phyloP scores from a whole-genome alignment of 345 rosid species.

The Moricandia moricandioides region DNA sequence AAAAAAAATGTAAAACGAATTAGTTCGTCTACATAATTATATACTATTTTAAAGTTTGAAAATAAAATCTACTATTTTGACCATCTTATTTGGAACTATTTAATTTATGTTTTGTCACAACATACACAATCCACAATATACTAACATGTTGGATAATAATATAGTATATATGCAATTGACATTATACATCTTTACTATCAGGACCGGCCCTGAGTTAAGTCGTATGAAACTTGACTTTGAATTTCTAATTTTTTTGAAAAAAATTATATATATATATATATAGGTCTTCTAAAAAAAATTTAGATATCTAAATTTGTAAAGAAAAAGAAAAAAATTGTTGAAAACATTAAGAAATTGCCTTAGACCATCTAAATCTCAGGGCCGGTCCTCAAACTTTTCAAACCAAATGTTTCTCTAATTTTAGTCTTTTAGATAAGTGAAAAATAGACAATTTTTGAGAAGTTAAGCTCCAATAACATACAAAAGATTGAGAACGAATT shows the following conservation, averaged over 20 bases:
- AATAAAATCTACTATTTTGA: not conserved
- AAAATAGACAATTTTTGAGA: not conserved
- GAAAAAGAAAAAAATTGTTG: too few species aligned
- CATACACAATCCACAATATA: not conserved
- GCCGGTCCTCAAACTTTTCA: too few species aligned
- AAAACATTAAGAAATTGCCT: too few species aligned
- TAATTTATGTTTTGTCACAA: not conserved
- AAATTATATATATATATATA: too few species aligned
- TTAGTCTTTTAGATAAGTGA: not conserved
- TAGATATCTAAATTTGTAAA: too few species aligned
- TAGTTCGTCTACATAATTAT: not conserved
- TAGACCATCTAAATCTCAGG: too few species aligned
- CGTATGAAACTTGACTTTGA: too few species aligned
- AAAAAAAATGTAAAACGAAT: slow-evolving; percentile 5
- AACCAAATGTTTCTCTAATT: not conserved
- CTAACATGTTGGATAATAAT: too few species aligned
- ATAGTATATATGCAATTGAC: not conserved
- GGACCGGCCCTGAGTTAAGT: too few species aligned
- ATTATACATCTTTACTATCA: too few species aligned
- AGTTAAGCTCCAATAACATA: not conserved
- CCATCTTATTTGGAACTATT: slow-evolving; percentile 22
- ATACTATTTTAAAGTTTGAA: not conserved
- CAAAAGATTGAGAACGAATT: not conserved
- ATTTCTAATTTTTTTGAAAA: too few species aligned
- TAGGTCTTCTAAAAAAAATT: too few species aligned